Conservation (phyloP, 1,284 basidiomycete genomes). For the Hymenochaete sp. region DNA sequence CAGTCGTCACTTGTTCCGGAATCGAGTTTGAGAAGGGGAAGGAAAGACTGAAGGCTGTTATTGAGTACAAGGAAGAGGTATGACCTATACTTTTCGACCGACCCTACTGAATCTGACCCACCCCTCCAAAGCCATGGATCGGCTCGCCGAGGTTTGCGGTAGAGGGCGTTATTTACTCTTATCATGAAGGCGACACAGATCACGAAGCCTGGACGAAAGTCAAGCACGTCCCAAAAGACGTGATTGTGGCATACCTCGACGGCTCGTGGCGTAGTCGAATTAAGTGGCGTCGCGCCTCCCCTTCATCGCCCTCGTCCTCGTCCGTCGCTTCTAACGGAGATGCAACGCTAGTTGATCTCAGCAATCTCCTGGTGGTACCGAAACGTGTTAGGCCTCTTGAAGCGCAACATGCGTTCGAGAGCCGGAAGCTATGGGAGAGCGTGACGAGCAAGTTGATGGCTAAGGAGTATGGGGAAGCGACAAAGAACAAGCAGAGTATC, state of each 20-base stretch:
- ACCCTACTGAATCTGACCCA: slow-evolving; percentile 9
- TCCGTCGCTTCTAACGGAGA: slow-evolving; percentile 41
- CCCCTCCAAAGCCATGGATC: slow-evolving; percentile 70
- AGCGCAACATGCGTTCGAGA: slow-evolving; percentile 76
- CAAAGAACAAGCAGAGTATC: slow-evolving; percentile 77
- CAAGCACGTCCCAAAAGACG: slow-evolving; percentile 81
- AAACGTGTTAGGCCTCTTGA: slow-evolving; percentile 80
- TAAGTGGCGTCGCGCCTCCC: slow-evolving; percentile 68
- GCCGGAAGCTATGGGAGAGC: slow-evolving; percentile 80
- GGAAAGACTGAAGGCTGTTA: slow-evolving; percentile 65
- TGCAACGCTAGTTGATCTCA: slow-evolving; percentile 69
- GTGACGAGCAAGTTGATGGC: slow-evolving; percentile 70
- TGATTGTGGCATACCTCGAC: slow-evolving; percentile 76
- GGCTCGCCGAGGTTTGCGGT: slow-evolving; percentile 80
- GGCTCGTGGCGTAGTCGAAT: slow-evolving; percentile 85
- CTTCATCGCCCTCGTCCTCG: too few species aligned
- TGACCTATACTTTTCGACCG: slow-evolving; percentile 1
- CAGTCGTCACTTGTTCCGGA: slow-evolving; percentile 78
- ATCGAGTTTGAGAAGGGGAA: slow-evolving; percentile 55
- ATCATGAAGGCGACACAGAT: slow-evolving; percentile 50
- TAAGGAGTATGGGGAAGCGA: slow-evolving; percentile 89
- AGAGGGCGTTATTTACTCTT: slow-evolving; percentile 87
- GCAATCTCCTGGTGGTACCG: slow-evolving; percentile 65
- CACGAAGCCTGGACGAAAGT: slow-evolving; percentile 78
- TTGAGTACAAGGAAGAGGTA: slow-evolving; percentile 96